These are phyloP conservation scores for Alternaria tenuissima DNA, from an alignment of 2,329 filamentous ascomycete genomes.

Conservation along the genomic window DNA sequence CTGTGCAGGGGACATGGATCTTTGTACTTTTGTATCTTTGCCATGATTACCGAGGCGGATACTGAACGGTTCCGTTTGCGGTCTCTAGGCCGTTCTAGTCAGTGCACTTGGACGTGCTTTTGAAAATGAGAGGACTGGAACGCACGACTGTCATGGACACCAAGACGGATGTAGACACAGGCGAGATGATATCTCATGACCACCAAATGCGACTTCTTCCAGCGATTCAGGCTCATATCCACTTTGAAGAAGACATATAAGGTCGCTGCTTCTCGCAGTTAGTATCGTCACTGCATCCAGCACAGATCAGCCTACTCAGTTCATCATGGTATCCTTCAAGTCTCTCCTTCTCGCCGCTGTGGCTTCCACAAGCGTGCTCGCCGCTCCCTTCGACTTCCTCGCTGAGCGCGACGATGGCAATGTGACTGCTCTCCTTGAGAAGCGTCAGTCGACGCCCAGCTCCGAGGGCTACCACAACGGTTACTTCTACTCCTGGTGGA, in stretches of 20 bases:
- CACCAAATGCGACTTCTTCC: constrained; percentile 17
- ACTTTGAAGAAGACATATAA: constrained; percentile 18
- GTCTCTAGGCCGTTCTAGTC: constrained; percentile 4
- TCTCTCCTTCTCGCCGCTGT: constrained; percentile 29
- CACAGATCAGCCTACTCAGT: constrained; percentile 11
- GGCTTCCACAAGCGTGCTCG: constrained; percentile 23
- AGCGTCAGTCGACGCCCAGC: constrained; percentile 50
- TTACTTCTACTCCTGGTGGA: constrained; percentile 69
- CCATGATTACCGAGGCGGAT: constrained; percentile 1
- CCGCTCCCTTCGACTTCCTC: constrained; percentile 30
- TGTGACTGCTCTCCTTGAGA: constrained; percentile 26
- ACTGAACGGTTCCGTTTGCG: constrained; percentile 5
- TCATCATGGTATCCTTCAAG: constrained; percentile 35
- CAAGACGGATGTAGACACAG: constrained; percentile 12
- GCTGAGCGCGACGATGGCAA: constrained; percentile 32
- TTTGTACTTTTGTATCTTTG: not conserved
- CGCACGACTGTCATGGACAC: constrained; percentile 9
- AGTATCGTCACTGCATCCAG: constrained; percentile 16
- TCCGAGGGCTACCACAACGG: constrained; percentile 55
- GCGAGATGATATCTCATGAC: constrained; percentile 16
- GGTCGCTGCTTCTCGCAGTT: constrained; percentile 4
- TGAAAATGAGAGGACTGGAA: constrained; percentile 11
- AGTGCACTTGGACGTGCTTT: constrained; percentile 4
- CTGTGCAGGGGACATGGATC: constrained; percentile 4
- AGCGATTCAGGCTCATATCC: constrained; percentile 25